These are phyloP conservation scores for Eimeria maxima DNA, from an alignment of 169 alveolate genomes.

Conservation along the genomic window DNA sequence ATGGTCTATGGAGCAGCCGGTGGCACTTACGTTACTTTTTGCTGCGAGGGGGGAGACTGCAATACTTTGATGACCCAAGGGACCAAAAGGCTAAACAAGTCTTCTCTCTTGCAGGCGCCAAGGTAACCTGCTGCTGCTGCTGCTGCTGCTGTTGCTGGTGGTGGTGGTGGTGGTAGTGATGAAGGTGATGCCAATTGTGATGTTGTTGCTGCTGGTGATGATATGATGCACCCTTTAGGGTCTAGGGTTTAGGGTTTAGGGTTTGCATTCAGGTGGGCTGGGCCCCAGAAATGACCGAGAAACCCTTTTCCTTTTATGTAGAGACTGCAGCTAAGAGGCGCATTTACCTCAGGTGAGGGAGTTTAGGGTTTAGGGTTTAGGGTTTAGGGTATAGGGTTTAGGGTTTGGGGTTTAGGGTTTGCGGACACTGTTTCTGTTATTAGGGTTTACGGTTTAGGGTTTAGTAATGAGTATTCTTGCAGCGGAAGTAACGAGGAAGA, in stretches of 20 bases:
- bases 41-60: slow-evolving; percentile 60
- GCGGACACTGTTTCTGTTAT: too few species aligned
- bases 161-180: too few species aligned
- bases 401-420: background rate
- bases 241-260: slow-evolving; percentile 11
- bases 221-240: background rate
- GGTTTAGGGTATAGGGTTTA: background rate
- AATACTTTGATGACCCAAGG: slow-evolving; percentile 76
- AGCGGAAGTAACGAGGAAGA: slow-evolving; percentile 20
- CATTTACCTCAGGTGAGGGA: slow-evolving; percentile 7
- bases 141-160: background rate
- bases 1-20: slow-evolving; percentile 76
- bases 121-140: slow-evolving; percentile 21
- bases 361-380: background rate
- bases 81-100: slow-evolving; percentile 65
- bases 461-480: background rate
- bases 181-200: background rate
- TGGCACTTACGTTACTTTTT: slow-evolving; percentile 75
- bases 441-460: slow-evolving; percentile 29
- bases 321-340: slow-evolving; percentile 11
- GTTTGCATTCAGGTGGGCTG: slow-evolving; percentile 36
- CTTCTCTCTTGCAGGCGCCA: slow-evolving; percentile 32
- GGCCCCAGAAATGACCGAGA: slow-evolving; percentile 20
- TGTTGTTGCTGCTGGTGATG: background rate
- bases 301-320: slow-evolving; percentile 33